These are phyloP conservation scores for Ilyonectria robusta DNA, from an alignment of 2,329 filamentous ascomycete genomes.

Conservation along the genomic window DNA sequence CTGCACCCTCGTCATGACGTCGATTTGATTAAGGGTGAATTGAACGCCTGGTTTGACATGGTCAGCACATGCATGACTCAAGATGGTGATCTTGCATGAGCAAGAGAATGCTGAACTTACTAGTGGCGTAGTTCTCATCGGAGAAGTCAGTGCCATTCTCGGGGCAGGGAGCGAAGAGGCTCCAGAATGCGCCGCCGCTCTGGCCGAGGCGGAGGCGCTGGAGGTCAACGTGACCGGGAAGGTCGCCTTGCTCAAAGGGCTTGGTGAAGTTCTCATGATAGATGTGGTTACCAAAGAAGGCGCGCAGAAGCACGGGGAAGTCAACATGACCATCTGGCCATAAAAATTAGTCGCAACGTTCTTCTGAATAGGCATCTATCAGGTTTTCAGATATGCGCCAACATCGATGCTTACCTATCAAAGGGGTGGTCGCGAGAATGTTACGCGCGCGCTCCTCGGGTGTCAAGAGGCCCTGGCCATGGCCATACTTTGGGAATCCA, in stretches of 20 bases:
- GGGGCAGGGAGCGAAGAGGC: constrained; percentile 85
- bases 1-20: constrained; percentile 77
- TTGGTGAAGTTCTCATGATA: constrained; percentile 81
- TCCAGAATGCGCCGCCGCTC: constrained; percentile 94
- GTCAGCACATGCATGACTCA: background rate
- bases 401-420: constrained; percentile 61
- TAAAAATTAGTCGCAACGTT: background rate
- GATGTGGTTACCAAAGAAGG: constrained; percentile 81
- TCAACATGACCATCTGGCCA: constrained; percentile 90
- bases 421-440: constrained; percentile 62
- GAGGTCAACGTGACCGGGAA: constrained; percentile 83
- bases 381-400: background rate
- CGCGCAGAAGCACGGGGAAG: constrained; percentile 80
- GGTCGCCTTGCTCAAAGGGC: constrained; percentile 78
- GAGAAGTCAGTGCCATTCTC: constrained; percentile 80
- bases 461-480: constrained; percentile 46
- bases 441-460: constrained; percentile 62
- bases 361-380: too few relatives aligned
- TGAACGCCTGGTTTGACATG: constrained; percentile 65
- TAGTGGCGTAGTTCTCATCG: constrained; percentile 77
- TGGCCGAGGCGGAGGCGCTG: constrained; percentile 79
- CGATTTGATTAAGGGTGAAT: constrained; percentile 81
- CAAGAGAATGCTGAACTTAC: constrained; percentile 59
- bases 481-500: constrained; percentile 43
- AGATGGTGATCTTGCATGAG: too few relatives aligned